Base-by-base conservation (phyloP, 1,284 basidiomycete genomes). In the Cystobasidium pallidum region DNA sequence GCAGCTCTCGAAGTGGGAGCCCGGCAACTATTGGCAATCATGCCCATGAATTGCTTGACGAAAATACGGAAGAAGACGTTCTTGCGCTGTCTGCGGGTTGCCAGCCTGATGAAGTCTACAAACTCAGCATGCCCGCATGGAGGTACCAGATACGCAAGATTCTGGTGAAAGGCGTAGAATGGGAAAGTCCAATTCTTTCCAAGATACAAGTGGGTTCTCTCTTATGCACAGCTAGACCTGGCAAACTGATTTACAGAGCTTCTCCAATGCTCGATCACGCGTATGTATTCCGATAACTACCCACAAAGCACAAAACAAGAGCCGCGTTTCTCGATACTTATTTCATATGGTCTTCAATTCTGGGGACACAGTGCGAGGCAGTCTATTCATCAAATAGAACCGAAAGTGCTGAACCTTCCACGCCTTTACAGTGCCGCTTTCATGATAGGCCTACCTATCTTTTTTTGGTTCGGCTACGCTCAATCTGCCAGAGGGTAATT, bases 311-410 rank as follows among this genome's bases (percentile, higher is more conserved):
- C 78, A 11, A 8, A 45, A 84, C 90, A 36, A 86, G 91, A 32
- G 86, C 84, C 0, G 87, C 89, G 0, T 88, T 85, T 82, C 82
- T 92, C 24, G 94, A 99, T 81, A 83, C 83, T 0, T 97, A 91
- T 80, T 97, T 99, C 79, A 88, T 95, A 72, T 92, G 94, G 80
- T 90, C 91, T 0, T 93, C 92, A 0, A 85, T 91, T 0, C 85
- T 96, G 21, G 82, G 82, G 0, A 82, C 93, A 0, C 94, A 97
- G 79, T 71, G 32, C 17, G 67, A 19, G 13, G 3, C 15, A 1
- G 19, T 21, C 19, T 10, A 1, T 13, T n/a, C 26, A 30, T 24
- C 30, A 15, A 13, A 4, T 13, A 1, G 34, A 55, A 7, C 21
- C n/a, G 32, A 49, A 13, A 17, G 4, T 17, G 52, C 47, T 62